These are phyloP conservation scores for Hymenoscyphus infarciens DNA, from an alignment of 2,329 filamentous ascomycete species.

Conservation along the genomic window DNA sequence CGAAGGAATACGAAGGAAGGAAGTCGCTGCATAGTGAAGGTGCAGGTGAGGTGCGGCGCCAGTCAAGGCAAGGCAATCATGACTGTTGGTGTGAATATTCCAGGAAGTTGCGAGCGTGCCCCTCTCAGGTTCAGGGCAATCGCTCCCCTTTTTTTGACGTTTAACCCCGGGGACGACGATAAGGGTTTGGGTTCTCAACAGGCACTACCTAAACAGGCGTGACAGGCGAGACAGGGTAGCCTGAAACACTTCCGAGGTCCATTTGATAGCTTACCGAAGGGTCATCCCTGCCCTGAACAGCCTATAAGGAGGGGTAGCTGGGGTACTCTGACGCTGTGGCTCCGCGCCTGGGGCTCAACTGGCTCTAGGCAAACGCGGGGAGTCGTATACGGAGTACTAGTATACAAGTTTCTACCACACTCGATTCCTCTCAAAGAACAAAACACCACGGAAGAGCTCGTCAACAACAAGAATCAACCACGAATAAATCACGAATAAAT, in stretches of 20 bases:
- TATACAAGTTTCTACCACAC: neutral
- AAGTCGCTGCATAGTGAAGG: neutral
- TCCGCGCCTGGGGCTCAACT: neutral
- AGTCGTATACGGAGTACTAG: conserved; percentile 13
- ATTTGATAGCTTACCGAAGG: too few relatives aligned
- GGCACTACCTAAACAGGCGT: too few relatives aligned
- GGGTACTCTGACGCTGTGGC: neutral
- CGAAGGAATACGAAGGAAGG: neutral
- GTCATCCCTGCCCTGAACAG: neutral
- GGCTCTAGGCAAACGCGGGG: conserved; percentile 18
- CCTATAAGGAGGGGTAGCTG: neutral
- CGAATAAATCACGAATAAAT: neutral
- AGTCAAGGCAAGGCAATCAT: neutral
- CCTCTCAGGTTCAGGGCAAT: too few relatives aligned
- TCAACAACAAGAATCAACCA: neutral
- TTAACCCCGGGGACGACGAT: neutral
- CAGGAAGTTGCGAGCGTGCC: conserved; percentile 6
- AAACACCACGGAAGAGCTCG: neutral
- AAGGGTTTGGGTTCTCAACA: too few relatives aligned
- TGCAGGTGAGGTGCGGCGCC: neutral
- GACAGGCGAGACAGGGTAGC: too few relatives aligned
- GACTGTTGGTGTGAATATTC: neutral
- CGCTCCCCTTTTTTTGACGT: neutral
- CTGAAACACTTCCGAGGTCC: conserved; percentile 7
- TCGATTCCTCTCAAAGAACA: conserved; percentile 5